phyloP scores from a whole-genome alignment of 257 asterid species.

The Mitragyna speciosa region DNA sequence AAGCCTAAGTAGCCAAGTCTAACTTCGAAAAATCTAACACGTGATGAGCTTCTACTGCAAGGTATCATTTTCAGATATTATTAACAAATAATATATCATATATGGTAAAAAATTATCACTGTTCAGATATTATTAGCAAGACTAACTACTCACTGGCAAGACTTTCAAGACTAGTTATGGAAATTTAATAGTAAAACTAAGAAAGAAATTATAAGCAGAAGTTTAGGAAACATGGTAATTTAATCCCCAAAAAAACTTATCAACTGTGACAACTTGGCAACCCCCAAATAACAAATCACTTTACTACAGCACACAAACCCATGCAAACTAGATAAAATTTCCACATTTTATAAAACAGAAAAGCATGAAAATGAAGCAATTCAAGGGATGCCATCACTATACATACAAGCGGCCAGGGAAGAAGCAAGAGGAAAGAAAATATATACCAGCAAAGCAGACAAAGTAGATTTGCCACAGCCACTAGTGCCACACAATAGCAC shows the following conservation, averaged over 20 bases:
- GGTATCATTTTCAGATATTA: no score
- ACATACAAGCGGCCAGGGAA: constrained; percentile 6
- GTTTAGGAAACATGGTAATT: neutral
- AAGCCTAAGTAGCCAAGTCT: neutral
- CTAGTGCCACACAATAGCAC: constrained; percentile 94
- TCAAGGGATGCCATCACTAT: constrained; percentile 8
- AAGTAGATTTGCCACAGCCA: constrained; percentile 99
- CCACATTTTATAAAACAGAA: neutral
- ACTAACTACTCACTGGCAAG: neutral
- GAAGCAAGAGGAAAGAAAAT: constrained; percentile 8
- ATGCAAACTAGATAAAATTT: neutral
- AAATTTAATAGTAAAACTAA: neutral
- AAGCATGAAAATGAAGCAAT: neutral
- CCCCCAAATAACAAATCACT: neutral
- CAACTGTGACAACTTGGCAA: neutral
- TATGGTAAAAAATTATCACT: neutral
- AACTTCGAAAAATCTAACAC: neutral
- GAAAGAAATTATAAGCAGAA: neutral
- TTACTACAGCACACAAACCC: neutral
- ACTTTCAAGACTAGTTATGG: no score
- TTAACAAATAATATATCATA: no score
- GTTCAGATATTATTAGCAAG: neutral
- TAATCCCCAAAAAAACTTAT: neutral
- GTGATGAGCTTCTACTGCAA: neutral
- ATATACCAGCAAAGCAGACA: constrained; percentile 94